phyloP scores from a whole-genome alignment of 2,329 filamentous ascomycete genomes.

The Arthrocladium fulminans region DNA sequence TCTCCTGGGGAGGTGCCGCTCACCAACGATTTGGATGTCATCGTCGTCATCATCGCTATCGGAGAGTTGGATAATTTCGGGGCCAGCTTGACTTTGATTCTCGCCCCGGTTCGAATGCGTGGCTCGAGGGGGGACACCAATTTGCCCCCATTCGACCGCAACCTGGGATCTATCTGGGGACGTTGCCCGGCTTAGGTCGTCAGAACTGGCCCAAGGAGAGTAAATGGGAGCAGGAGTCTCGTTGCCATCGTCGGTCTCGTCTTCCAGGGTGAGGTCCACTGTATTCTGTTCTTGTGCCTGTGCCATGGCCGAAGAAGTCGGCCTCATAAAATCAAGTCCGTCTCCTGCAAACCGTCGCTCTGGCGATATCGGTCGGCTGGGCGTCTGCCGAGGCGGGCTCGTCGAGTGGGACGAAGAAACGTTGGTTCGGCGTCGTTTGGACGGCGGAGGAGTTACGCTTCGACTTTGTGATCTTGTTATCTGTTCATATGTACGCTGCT shows the following conservation, averaged over 20 bases:
- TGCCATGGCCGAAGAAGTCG: constrained; percentile 34
- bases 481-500: constrained; percentile 21
- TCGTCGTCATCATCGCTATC: constrained; percentile 4
- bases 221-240: not conserved
- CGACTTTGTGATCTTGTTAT: constrained; percentile 21
- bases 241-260: constrained; percentile 26
- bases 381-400: constrained; percentile 11
- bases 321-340: constrained; percentile 47
- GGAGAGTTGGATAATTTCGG: constrained; percentile 5
- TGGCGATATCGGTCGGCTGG: constrained; percentile 23
- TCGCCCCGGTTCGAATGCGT: not conserved
- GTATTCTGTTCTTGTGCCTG: constrained; percentile 4
- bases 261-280: constrained; percentile 29
- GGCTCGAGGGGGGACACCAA: not conserved
- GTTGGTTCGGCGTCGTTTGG: constrained; percentile 18
- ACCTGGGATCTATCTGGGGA: not conserved
- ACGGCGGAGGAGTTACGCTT: constrained; percentile 21
- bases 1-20: constrained; percentile 12
- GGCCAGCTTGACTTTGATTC: not conserved
- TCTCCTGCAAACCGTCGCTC: constrained; percentile 39
- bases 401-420: constrained; percentile 17
- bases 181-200: not conserved
- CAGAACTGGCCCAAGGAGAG: not conserved
- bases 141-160: too few species aligned
- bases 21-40: constrained; percentile 37